Base-by-base conservation (phyloP, 108 stramenopile genomes). In the Bacterosira constricta region DNA sequence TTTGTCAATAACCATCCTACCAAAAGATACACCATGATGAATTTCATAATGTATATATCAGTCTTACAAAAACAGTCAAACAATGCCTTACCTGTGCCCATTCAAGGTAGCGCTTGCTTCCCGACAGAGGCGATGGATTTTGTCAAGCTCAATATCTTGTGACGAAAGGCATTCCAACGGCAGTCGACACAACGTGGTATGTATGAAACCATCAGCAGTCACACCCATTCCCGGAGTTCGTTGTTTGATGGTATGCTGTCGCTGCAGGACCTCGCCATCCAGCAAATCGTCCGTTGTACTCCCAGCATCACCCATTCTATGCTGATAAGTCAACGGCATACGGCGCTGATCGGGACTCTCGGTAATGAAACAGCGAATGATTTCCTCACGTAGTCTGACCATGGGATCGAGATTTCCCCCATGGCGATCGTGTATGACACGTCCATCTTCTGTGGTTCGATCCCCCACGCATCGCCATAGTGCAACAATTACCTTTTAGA, bases 401-500 rank as follows among this genome's bases (percentile, higher is more conserved):
- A 86, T 63, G 1, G 86, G 86, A 66, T 86, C 86, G 5, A 68
- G 49, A 23, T 34, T 73, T 41, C 66, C 67, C 21, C 80, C 86
- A 66, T 86, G 86, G 13, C 86, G 66, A 73, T 86, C 86, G 53
- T 66, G 61, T 0, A 86, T 74, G 11, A 61, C 27, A 49, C 50
- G 35, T 13, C 61, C 69, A 36, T 79, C 73, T 12, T 77, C 66
- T 0, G 74, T 71, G 17, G 39, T 59, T n/a, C 86, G 71, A 56
- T 86, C 83, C 34, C 83, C 86, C 15, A 86, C 79, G 55, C 76
- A 78, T 42, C 86, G 34, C 86, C 86, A 86, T 3, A 86, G 66
- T 5, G 86, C 86, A 7, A 86, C 86, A 32, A 86, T 32, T 2
- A 73, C 64, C 60, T 84, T 83, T n/a, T n/a, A n/a, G n/a, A n/a